Evolutionary conservation across 2,329 filamentous ascomycete genomes (phyloP).

Genomic region (Phialophora tarda): DNA sequence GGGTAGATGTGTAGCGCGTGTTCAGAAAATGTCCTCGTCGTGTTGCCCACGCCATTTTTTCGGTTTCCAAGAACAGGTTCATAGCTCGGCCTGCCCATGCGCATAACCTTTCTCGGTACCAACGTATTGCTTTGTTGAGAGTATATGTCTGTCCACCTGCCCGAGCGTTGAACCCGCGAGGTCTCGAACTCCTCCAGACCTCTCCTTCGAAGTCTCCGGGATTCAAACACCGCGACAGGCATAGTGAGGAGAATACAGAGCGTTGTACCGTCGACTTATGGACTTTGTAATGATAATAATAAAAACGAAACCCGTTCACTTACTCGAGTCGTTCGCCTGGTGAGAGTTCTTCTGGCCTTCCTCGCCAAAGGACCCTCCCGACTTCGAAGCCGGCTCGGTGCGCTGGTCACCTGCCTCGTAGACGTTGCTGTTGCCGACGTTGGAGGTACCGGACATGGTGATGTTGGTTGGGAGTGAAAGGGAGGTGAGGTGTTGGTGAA

Average conservation of each 20-base stretch:
- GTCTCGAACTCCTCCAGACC: background rate
- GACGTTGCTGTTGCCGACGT: slow-evolving; percentile 67
- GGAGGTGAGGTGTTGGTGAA: no score
- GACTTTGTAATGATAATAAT: background rate
- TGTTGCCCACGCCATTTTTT: background rate
- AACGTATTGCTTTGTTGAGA: background rate
- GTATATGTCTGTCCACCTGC: background rate
- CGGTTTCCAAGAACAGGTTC: no score
- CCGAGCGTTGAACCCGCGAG: background rate
- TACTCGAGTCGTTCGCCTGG: slow-evolving; percentile 73
- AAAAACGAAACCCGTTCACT: slow-evolving; percentile 12
- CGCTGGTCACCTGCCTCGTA: slow-evolving; percentile 82
- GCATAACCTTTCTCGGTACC: background rate
- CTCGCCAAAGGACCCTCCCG: slow-evolving; percentile 56
- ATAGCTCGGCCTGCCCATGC: background rate
- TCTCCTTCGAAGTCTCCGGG: no score
- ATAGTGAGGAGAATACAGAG: no score
- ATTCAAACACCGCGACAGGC: no score
- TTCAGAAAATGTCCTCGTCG: background rate
- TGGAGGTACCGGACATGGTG: slow-evolving; percentile 62
- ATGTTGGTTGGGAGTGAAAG: background rate
- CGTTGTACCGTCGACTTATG: no score
- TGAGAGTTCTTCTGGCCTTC: slow-evolving; percentile 76
- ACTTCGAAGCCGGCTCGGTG: slow-evolving; percentile 62
- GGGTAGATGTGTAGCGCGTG: background rate